Evolutionary conservation across 2,329 filamentous ascomycete species (phyloP).

Genomic region (Stemphylium beticola): DNA sequence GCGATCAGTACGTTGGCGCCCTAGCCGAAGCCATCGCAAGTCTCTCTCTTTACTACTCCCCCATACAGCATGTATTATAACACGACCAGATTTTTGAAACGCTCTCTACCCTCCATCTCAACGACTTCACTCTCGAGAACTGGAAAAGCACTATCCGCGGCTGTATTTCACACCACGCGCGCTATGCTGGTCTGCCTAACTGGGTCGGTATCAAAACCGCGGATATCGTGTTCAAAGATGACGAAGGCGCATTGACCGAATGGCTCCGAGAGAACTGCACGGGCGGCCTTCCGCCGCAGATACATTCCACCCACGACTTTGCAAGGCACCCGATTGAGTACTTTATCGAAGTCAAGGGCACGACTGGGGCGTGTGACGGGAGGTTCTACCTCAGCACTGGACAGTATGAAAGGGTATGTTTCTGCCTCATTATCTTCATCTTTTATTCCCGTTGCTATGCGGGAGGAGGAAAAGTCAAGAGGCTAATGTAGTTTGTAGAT

Average conservation of each 20-base stretch:
- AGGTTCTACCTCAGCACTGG: constrained; percentile 57
- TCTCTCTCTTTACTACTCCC: background rate
- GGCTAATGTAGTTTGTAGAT: background rate
- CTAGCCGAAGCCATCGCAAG: constrained; percentile 35
- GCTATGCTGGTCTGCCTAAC: constrained; percentile 50
- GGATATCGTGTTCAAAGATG: constrained; percentile 57
- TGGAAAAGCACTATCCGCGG: constrained; percentile 60
- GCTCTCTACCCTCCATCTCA: constrained; percentile 42
- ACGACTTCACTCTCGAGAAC: constrained; percentile 49
- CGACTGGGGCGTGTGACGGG: constrained; percentile 45
- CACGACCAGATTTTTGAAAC: constrained; percentile 52
- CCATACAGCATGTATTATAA: too few species aligned
- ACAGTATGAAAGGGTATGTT: constrained; percentile 50
- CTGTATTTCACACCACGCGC: constrained; percentile 48
- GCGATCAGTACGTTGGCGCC: constrained; percentile 19
- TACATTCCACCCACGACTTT: constrained; percentile 40
- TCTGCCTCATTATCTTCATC: too few species aligned
- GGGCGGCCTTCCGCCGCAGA: constrained; percentile 28
- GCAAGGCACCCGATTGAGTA: constrained; percentile 45
- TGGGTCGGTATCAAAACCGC: constrained; percentile 56
- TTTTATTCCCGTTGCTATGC: too few species aligned
- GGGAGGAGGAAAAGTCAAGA: background rate
- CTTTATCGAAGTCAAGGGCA: constrained; percentile 61
- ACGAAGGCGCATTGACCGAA: constrained; percentile 40
- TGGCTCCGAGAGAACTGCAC: constrained; percentile 31